phyloP scores from a whole-genome alignment of 345 rosid species.

The Nasturtium officinale region DNA sequence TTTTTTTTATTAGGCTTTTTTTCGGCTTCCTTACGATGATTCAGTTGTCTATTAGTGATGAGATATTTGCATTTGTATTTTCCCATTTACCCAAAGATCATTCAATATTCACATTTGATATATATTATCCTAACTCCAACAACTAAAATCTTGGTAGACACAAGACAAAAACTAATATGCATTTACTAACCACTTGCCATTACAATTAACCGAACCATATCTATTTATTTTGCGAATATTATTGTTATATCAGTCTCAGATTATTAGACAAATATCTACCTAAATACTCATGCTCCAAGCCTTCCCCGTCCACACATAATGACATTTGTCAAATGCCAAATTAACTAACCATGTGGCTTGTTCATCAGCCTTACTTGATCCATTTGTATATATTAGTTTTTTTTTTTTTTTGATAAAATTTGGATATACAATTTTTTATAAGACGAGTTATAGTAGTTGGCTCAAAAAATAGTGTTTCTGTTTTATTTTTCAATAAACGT shows the following conservation, averaged over 20 bases:
- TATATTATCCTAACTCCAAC: constrained; percentile 41
- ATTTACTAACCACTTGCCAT: constrained; percentile 43
- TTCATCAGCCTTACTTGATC: background rate
- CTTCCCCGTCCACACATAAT: constrained; percentile 21
- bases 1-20: too few relatives aligned
- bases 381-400: background rate
- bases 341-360: constrained; percentile 33
- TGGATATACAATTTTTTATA: background rate
- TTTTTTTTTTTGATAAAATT: background rate
- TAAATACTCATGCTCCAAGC: constrained; percentile 31
- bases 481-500: background rate
- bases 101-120: constrained; percentile 21
- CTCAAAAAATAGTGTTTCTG: background rate
- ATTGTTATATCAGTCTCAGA: too few relatives aligned
- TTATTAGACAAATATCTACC: background rate
- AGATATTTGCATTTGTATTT: constrained; percentile 15
- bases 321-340: constrained; percentile 17
- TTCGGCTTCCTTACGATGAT: too few relatives aligned
- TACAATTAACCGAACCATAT: constrained; percentile 34
- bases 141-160: constrained; percentile 36
- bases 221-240: constrained; percentile 10
- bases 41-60: too few relatives aligned
- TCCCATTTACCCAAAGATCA: background rate
- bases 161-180: constrained; percentile 34
- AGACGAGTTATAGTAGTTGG: background rate